Base-by-base conservation (phyloP, 2,329 filamentous ascomycete species). In the Colletotrichum paranaense region DNA sequence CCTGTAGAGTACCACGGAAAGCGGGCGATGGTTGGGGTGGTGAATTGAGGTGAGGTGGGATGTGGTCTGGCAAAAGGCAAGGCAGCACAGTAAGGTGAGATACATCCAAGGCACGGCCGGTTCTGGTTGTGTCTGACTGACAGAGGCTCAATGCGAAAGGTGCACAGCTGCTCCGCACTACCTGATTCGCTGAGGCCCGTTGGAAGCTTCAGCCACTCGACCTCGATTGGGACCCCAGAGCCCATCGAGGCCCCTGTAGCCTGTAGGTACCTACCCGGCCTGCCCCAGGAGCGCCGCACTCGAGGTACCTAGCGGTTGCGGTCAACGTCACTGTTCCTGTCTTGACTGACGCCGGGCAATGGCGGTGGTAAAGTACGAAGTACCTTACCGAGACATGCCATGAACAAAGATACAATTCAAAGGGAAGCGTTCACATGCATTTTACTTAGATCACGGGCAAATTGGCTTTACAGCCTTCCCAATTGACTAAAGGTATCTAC, bases 151-250 rank as follows among this genome's bases (percentile, higher is more conserved):
- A 56, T 57, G 66, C 19, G 30, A 63, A 35, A 63, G 26, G 56
- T 24, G 57, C 64, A 56, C 35, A 65, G 70, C 66, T 73, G 66
- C 55, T 64, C 35, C 65, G 60, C 66, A 73, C 53, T 55, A 42
- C 62, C 22, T 72, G 62, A 72, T 74, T 74, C 68, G 62, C 62
- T 67, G 58, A 24, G 11, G 52, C 46, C 38, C 19, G 19, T 52
- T 68, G 35, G 53, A 62, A 72, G 68, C 72, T 74, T 52, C 49
- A 72, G 62, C 72, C 62, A 62, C 70, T 22, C 35, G 8, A 22
- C 66, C 70, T 55, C 38, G 49, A 52, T 28, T 22, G 42, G 42
- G 59, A 62, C 38, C 46, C n/a, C 32, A 28, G 38, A 60, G 42
- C 55, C 67, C 63, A 42, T 63, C 59, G 22, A 64, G 59, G 55